Evolutionary conservation across 2,329 filamentous ascomycete genomes (phyloP).

Genomic region (Clonostachys rhizophaga): DNA sequence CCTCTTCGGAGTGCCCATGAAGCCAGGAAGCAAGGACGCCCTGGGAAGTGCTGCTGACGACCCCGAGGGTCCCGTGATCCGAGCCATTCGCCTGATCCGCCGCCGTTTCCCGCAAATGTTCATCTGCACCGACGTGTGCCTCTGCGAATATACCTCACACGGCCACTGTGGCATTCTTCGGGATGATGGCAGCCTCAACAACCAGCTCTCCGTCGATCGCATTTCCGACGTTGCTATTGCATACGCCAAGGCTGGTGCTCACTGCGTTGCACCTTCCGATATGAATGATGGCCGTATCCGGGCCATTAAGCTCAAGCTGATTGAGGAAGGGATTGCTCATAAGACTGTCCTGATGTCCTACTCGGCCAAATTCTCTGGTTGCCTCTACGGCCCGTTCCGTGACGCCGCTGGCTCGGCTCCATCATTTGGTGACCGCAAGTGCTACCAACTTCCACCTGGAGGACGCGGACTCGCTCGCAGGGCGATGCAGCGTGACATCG

Average conservation of each 20-base stretch:
- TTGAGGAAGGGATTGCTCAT: slow-evolving; percentile 90
- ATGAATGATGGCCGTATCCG: slow-evolving; percentile 99
- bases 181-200: slow-evolving; percentile 90
- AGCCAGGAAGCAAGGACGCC: slow-evolving; percentile 78
- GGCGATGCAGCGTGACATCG: slow-evolving; percentile 85
- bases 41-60: slow-evolving; percentile 91
- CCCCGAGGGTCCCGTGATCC: slow-evolving; percentile 86
- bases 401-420: slow-evolving; percentile 90
- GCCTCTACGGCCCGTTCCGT: slow-evolving; percentile 93
- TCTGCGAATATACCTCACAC: slow-evolving; percentile 98
- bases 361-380: slow-evolving; percentile 95
- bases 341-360: slow-evolving; percentile 94
- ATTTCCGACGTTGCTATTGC: slow-evolving; percentile 97
- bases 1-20: slow-evolving; percentile 88
- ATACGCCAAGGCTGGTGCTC: slow-evolving; percentile 91
- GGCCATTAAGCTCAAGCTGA: slow-evolving; percentile 96
- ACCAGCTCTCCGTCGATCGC: slow-evolving; percentile 86
- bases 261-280: slow-evolving; percentile 94
- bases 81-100: slow-evolving; percentile 77
- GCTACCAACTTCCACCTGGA: slow-evolving; percentile 93
- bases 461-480: slow-evolving; percentile 87
- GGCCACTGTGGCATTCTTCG: slow-evolving; percentile 95
- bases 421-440: slow-evolving; percentile 89
- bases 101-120: slow-evolving; percentile 86
- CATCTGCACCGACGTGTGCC: slow-evolving; percentile 87